phyloP scores from a whole-genome alignment of 768 basidiomycete species.

The Psilocybe azurescens region DNA sequence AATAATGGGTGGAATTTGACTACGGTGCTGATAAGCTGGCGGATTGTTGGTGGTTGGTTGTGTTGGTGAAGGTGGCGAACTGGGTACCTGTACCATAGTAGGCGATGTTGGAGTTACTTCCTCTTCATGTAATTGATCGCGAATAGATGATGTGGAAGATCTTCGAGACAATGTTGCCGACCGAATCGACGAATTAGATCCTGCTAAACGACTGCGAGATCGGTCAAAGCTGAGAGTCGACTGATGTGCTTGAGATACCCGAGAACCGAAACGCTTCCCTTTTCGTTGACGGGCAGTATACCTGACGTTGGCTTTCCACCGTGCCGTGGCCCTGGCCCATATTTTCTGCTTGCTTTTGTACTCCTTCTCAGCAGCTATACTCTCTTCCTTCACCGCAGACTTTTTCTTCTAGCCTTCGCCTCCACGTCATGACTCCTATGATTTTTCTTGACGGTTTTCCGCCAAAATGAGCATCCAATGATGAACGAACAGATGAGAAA shows the following conservation, averaged over 20 bases:
- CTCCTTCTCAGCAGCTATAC: slow-evolving; percentile 47
- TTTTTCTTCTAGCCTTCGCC: slow-evolving; percentile 42
- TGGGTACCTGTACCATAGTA: slow-evolving; percentile 20
- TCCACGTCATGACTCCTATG: slow-evolving; percentile 54
- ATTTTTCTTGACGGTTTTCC: slow-evolving; percentile 43
- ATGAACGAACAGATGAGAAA: slow-evolving; percentile 66
- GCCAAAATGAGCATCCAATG: slow-evolving; percentile 64
- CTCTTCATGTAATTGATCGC: slow-evolving; percentile 13
- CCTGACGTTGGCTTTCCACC: slow-evolving; percentile 71
- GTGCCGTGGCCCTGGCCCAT: slow-evolving; percentile 68
- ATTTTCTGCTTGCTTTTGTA: slow-evolving; percentile 56
- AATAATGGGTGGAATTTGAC: slow-evolving; percentile 20
- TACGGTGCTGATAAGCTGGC: slow-evolving; percentile 48
- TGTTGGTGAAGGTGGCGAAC: slow-evolving; percentile 18
- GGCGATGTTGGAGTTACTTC: slow-evolving; percentile 7
- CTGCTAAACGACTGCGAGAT: slow-evolving; percentile 22
- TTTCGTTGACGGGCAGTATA: slow-evolving; percentile 65
- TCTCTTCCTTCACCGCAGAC: slow-evolving; percentile 21
- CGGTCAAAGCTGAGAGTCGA: slow-evolving; percentile 30
- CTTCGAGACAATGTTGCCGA: slow-evolving; percentile 32
- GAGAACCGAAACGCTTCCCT: slow-evolving; percentile 40
- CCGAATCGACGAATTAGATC: slow-evolving; percentile 19
- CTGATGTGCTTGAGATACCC: slow-evolving; percentile 29
- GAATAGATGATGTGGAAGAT: slow-evolving; percentile 33
- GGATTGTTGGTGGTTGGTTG: slow-evolving; percentile 25